phyloP scores from a whole-genome alignment of 352 stramenopile species.

The Hyaloperonospora brassicae region DNA sequence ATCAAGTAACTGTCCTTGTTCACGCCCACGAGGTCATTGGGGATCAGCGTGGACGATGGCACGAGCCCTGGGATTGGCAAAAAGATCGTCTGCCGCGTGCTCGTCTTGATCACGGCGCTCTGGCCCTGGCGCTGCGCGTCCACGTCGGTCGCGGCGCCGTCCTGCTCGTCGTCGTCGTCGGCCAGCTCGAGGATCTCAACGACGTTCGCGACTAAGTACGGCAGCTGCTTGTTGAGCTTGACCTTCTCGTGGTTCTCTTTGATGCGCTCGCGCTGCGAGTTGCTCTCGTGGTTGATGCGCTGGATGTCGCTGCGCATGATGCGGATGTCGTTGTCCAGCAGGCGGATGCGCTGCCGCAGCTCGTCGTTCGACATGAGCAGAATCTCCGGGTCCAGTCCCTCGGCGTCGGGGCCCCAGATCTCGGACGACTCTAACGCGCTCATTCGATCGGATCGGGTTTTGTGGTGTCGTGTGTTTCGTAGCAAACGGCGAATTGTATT shows the following conservation, averaged over 20 bases:
- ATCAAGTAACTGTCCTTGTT: slow-evolving; percentile 99
- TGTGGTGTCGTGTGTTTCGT: background rate
- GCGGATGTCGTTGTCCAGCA: slow-evolving; percentile 95
- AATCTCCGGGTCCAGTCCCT: slow-evolving; percentile 84
- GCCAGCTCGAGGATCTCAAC: slow-evolving; percentile 88
- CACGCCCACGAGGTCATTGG: slow-evolving; percentile 96
- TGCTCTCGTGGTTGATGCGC: slow-evolving; percentile 93
- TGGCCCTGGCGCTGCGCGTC: slow-evolving; percentile 88
- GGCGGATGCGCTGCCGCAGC: slow-evolving; percentile 91
- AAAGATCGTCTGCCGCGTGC: slow-evolving; percentile 97
- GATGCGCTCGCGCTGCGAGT: slow-evolving; percentile 90
- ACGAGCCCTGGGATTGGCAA: slow-evolving; percentile 97
- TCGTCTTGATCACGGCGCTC: slow-evolving; percentile 97
- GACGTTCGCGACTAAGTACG: slow-evolving; percentile 98
- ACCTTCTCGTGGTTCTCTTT: slow-evolving; percentile 99
- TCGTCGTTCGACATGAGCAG: slow-evolving; percentile 93
- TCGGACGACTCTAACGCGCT: slow-evolving; percentile 55
- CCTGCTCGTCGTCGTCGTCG: slow-evolving; percentile 91
- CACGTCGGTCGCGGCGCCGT: slow-evolving; percentile 89
- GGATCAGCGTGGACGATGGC: slow-evolving; percentile 89
- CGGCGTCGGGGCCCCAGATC: slow-evolving; percentile 46
- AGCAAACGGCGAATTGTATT: no score
- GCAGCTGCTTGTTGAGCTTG: slow-evolving; percentile 99
- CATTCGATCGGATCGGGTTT: slow-evolving; percentile 20
- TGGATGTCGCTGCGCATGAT: slow-evolving; percentile 97